A percentile compares a stretch with the other conserved stretches of the same genome.
Evolutionary conservation across 1,284 basidiomycete genomes (phyloP).

Genomic region (Sporisorium graminicola): DNA sequence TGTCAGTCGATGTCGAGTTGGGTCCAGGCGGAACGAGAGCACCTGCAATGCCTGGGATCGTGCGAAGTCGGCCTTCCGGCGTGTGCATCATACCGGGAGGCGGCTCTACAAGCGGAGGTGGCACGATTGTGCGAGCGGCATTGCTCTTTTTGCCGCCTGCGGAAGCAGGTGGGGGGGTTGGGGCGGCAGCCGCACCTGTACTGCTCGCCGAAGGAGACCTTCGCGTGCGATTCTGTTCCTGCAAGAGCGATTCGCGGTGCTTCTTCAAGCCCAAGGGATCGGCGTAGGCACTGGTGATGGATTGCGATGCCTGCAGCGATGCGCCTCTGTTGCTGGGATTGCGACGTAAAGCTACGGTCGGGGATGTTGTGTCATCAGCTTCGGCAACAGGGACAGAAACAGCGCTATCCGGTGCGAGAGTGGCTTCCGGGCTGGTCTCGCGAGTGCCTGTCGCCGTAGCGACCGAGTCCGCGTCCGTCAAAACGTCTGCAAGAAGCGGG

Average conservation of each 20-base stretch:
- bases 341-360: conserved; percentile 25
- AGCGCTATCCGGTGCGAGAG: conserved; percentile 5
- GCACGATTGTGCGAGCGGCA: conserved; percentile 38
- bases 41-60: conserved; percentile 45
- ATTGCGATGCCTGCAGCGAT: conserved; percentile 43
- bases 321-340: conserved; percentile 38
- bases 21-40: conserved; percentile 28
- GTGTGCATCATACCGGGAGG: conserved; percentile 43
- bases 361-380: conserved; percentile 11
- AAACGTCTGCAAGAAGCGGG: conserved; percentile 27
- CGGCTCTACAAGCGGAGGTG: conserved; percentile 33
- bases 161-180: conserved; percentile 4
- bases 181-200: conserved; percentile 12
- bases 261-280: conserved; percentile 43
- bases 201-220: conserved; percentile 43
- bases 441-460: conserved; percentile 43
- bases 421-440: conserved; percentile 35
- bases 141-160: conserved; percentile 23
- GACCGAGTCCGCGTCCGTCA: conserved; percentile 42
- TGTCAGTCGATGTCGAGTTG: conserved; percentile 24
- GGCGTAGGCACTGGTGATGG: conserved; percentile 41
- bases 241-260: conserved; percentile 29
- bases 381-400: background rate
- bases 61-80: conserved; percentile 35
- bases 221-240: conserved; percentile 27